Evolutionary conservation across 129 eudicot species (phyloP).

Genomic region (carrot (Daucus carota)): DH1_v3.0 NC_030385.2:31382501-31383000

Average conservation of each 20-base stretch:
- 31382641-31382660: conserved; percentile 42
- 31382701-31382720: conserved; percentile 25
- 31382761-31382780: conserved; percentile 47
- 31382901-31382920: conserved; percentile 10
- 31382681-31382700: conserved; percentile 51
- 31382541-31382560: background rate
- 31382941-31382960: conserved; percentile 6
- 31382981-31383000: background rate
- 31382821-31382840: conserved; percentile 32
- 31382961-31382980: background rate
- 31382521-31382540: background rate
- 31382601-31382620: background rate
- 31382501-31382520: background rate
- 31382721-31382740: conserved; percentile 34
- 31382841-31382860: conserved; percentile 64
- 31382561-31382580: background rate
- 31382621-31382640: background rate
- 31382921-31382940: conserved; percentile 25
- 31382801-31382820: conserved; percentile 47
- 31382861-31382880: conserved; percentile 14
- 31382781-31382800: conserved; percentile 50
- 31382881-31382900: conserved; percentile 7
- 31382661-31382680: conserved; percentile 43
- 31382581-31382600: conserved; percentile 1
- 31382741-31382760: conserved; percentile 19